Base-by-base conservation (phyloP, 2,329 filamentous ascomycete genomes). In the Colletotrichum higginsianum region DNA sequence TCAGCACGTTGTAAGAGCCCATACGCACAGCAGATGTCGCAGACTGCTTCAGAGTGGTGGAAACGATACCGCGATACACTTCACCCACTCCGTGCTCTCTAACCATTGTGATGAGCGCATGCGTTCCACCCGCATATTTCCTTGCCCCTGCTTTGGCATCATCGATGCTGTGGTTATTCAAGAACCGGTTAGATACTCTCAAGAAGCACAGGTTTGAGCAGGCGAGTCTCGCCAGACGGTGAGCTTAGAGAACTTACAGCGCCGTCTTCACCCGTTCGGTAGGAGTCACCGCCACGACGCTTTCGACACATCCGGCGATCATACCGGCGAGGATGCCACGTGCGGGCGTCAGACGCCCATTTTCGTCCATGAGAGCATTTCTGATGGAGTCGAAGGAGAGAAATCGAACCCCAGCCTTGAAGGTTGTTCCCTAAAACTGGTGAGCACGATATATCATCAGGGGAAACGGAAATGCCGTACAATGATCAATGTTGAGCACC, bases 231-330 rank as follows among this genome's bases (percentile, higher is more conserved):
- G 0, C 1, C 18, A 44, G 13, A 30, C 18, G 1, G 38, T 12
- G 49, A 38, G 38, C 30, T 26, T 4, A 21, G 26, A 15, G 18
- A 44, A 77, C 79, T 64, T 82, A 78, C 75, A 92, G 77, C 0
- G 90, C 90, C 1, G 91, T 93, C 78, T 93, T 93, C 76, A 93
- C 88, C 18, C 91, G 84, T 76, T 93, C 91, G 0, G 89, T 91
- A 0, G 91, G 91, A 2, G 91, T 93, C 1, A 93, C 91, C 1
- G 90, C 90, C n/a, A 88, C 85, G 0, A 91, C 83, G 66, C 86
- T 89, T 21, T 91, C 90, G 0, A 91, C 85, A 0, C 90, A 85
- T 0, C 91, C 91, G 0, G 89, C 88, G 1, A 84, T 81, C 89
- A 92, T 92, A 11, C 91, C 91, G 6, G 90, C 90, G 0, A 89